phyloP scores from a whole-genome alignment of 2,329 filamentous ascomycete genomes.

The Pestalotiopsis sp. region DNA sequence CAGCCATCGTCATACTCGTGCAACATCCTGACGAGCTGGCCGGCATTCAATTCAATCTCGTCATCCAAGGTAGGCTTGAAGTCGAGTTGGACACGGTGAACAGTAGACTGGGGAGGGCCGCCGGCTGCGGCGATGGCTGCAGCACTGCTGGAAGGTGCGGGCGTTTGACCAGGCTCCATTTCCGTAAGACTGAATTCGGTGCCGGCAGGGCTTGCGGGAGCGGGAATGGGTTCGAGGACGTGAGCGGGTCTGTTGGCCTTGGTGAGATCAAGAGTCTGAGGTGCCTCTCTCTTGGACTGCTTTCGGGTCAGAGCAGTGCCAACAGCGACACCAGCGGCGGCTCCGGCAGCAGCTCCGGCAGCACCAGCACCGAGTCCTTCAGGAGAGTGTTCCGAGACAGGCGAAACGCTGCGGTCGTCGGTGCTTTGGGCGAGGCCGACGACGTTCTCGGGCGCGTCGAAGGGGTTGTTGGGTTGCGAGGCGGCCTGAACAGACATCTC shows the following conservation, averaged over 20 bases:
- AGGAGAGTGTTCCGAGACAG: slow-evolving; percentile 15
- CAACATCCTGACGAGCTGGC: slow-evolving; percentile 82
- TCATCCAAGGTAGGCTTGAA: slow-evolving; percentile 92
- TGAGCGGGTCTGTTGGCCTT: slow-evolving; percentile 28
- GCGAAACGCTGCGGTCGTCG: slow-evolving; percentile 12
- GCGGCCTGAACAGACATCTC: slow-evolving; percentile 25
- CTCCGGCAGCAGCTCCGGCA: slow-evolving; percentile 34
- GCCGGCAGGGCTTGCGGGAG: slow-evolving; percentile 57
- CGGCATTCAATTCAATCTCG: slow-evolving; percentile 78
- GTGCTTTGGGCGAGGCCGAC: slow-evolving; percentile 39
- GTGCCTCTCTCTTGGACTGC: slow-evolving; percentile 55
- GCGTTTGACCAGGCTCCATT: slow-evolving; percentile 46
- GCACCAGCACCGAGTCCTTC: slow-evolving; percentile 26
- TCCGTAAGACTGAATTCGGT: slow-evolving; percentile 64
- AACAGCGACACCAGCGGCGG: slow-evolving; percentile 38
- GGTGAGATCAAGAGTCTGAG: slow-evolving; percentile 56
- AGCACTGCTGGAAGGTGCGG: slow-evolving; percentile 48
- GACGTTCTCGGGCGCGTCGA: slow-evolving; percentile 33
- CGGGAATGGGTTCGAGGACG: slow-evolving; percentile 9
- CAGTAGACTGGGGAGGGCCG: slow-evolving; percentile 60
- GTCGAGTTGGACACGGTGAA: slow-evolving; percentile 91
- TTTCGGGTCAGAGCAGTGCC: slow-evolving; percentile 47
- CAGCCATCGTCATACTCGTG: slow-evolving; percentile 99
- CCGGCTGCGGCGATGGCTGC: slow-evolving; percentile 63
- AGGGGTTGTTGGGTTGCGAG: slow-evolving; percentile 35